Conservation (phyloP, 2,329 filamentous ascomycete genomes). For the Balansia obtecta region DNA sequence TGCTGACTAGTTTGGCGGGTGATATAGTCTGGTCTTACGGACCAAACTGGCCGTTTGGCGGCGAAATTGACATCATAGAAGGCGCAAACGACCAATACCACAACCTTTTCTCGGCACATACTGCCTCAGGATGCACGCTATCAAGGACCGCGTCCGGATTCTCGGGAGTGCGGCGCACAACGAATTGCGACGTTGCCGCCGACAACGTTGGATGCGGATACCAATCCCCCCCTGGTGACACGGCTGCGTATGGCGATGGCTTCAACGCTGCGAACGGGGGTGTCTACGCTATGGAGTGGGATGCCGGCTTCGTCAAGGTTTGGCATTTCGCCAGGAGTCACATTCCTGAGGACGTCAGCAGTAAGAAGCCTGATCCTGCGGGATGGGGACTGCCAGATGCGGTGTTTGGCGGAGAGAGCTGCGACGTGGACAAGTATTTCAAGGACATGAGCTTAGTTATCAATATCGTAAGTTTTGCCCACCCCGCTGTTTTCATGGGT, state of each 20-base stretch:
- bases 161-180: constrained; percentile 15
- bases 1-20: neutral
- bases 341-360: constrained; percentile 53
- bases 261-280: constrained; percentile 59
- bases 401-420: constrained; percentile 50
- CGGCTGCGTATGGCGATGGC: constrained; percentile 42
- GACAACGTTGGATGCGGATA: constrained; percentile 34
- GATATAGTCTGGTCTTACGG: constrained; percentile 39
- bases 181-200: constrained; percentile 25
- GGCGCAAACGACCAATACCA: constrained; percentile 49
- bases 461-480: constrained; percentile 39
- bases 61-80: constrained; percentile 61
- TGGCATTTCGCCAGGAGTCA: constrained; percentile 62
- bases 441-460: constrained; percentile 58
- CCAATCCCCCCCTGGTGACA: constrained; percentile 26
- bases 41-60: constrained; percentile 45
- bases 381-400: constrained; percentile 59
- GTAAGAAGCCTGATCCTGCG: constrained; percentile 46
- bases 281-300: constrained; percentile 63
- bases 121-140: constrained; percentile 24
- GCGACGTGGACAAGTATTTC: constrained; percentile 56
- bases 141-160: constrained; percentile 11
- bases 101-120: constrained; percentile 53
- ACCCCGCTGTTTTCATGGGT: neutral
- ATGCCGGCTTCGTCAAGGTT: constrained; percentile 51